These are phyloP conservation scores for Angomonas desouzai DNA, from an alignment of 208 protist species.

Conservation along the genomic window DNA sequence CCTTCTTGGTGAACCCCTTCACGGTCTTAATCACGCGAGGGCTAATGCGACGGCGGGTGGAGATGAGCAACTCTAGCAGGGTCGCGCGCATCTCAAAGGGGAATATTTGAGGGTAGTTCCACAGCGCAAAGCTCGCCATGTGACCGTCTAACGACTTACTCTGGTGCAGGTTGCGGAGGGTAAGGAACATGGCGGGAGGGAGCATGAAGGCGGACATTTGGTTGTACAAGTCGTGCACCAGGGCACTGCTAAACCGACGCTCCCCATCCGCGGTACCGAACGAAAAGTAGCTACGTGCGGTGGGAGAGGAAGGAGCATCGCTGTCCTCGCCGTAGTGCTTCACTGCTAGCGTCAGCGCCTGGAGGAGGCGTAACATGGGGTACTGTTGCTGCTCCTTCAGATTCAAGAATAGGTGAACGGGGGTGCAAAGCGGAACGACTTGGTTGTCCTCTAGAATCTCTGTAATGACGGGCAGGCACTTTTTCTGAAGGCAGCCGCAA, in stretches of 20 bases:
- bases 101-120: slow-evolving; percentile 65
- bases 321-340: neutral
- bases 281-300: slow-evolving; percentile 7
- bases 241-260: slow-evolving; percentile 53
- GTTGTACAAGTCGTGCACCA: slow-evolving; percentile 69
- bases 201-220: slow-evolving; percentile 54
- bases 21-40: slow-evolving; percentile 8
- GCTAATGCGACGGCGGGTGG: slow-evolving; percentile 36
- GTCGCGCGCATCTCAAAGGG: slow-evolving; percentile 53
- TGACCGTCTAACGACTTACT: slow-evolving; percentile 19
- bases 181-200: slow-evolving; percentile 37
- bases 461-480: slow-evolving; percentile 19
- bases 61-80: slow-evolving; percentile 55
- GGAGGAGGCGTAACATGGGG: slow-evolving; percentile 12
- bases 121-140: slow-evolving; percentile 54
- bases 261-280: slow-evolving; percentile 23
- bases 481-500: neutral
- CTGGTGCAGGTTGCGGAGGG: slow-evolving; percentile 10
- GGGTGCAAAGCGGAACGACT: neutral
- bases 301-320: slow-evolving; percentile 11
- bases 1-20: slow-evolving; percentile 1
- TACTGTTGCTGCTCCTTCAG: neutral
- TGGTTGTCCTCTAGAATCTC: slow-evolving; percentile 11
- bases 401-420: neutral
- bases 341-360: slow-evolving; percentile 14